Percentiles rank a stretch among this genome's conserved stretches.
Evolutionary conservation across 1,284 basidiomycete species (phyloP).

Genomic region (Rhodotorula sp.): DNA sequence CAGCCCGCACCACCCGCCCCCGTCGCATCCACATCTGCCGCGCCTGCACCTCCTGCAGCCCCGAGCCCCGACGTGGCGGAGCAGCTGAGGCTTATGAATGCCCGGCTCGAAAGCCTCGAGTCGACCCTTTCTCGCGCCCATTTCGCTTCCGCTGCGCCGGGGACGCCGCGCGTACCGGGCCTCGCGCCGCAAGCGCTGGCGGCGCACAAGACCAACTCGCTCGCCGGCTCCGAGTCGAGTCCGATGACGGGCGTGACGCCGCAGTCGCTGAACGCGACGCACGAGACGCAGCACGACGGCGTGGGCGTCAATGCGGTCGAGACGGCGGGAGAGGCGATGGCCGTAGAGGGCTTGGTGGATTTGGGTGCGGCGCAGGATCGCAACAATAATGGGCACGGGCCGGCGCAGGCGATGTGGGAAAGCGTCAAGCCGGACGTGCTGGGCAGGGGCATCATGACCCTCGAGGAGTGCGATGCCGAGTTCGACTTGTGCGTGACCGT

Average conservation of each 20-base stretch:
- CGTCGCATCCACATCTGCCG: not conserved
- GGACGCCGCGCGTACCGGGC: not conserved
- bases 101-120: conserved; percentile 36
- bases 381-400: too few species aligned
- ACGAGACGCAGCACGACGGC: conserved; percentile 11
- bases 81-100: conserved; percentile 35
- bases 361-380: not conserved
- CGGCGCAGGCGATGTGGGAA: not conserved
- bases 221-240: conserved; percentile 15
- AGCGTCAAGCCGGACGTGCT: conserved; percentile 32
- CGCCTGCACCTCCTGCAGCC: not conserved
- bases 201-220: not conserved
- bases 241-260: conserved; percentile 11
- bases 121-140: conserved; percentile 30
- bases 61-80: conserved; percentile 6
- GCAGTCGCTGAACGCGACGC: not conserved
- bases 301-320: conserved; percentile 34
- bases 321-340: conserved; percentile 38
- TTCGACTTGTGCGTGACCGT: conserved; percentile 20
- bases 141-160: not conserved
- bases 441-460: conserved; percentile 23
- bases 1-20: too few species aligned
- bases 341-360: conserved; percentile 37
- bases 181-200: not conserved
- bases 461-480: conserved; percentile 29